A percentile compares a stretch with the other conserved stretches of the same genome.
Evolutionary conservation across 106 monocot genomes (phyloP).

Genomic region (Gastrodia elata): DNA sequence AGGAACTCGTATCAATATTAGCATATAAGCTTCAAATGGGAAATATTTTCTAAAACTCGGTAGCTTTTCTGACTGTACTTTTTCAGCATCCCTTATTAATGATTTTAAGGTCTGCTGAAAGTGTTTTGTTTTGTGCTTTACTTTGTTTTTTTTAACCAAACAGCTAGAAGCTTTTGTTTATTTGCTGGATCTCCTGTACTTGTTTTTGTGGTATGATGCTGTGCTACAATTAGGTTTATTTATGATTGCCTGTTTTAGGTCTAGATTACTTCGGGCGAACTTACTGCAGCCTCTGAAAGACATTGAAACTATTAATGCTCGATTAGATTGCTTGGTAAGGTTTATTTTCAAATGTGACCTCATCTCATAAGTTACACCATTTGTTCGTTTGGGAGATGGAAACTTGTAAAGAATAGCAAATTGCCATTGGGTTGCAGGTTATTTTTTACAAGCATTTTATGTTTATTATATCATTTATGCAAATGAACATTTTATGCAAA

Average conservation of each 20-base stretch:
- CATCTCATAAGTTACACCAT: not conserved
- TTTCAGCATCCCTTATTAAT: not conserved
- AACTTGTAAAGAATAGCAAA: not conserved
- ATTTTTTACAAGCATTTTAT: not conserved
- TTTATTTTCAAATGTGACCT: not conserved
- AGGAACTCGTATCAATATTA: too few relatives aligned
- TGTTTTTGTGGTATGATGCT: not conserved
- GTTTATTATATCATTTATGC: not conserved
- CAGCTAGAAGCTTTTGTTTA: not conserved
- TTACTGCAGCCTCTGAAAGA: slow-evolving; percentile 92
- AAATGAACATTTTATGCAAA: not conserved
- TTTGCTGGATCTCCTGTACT: not conserved
- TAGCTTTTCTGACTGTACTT: too few relatives aligned
- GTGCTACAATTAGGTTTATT: slow-evolving; percentile 1
- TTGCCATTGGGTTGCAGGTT: not conserved
- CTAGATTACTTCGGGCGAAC: slow-evolving; percentile 91
- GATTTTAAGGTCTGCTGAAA: not conserved
- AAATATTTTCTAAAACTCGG: too few relatives aligned
- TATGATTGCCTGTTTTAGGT: slow-evolving; percentile 36
- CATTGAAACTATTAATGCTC: slow-evolving; percentile 90
- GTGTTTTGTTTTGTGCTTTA: not conserved
- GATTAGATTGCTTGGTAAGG: slow-evolving; percentile 90
- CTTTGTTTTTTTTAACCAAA: not conserved
- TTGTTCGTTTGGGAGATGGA: not conserved
- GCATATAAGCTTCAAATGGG: too few relatives aligned